Evolutionary conservation across 345 rosid genomes (phyloP).

Genomic region (Populus tremula): DNA sequence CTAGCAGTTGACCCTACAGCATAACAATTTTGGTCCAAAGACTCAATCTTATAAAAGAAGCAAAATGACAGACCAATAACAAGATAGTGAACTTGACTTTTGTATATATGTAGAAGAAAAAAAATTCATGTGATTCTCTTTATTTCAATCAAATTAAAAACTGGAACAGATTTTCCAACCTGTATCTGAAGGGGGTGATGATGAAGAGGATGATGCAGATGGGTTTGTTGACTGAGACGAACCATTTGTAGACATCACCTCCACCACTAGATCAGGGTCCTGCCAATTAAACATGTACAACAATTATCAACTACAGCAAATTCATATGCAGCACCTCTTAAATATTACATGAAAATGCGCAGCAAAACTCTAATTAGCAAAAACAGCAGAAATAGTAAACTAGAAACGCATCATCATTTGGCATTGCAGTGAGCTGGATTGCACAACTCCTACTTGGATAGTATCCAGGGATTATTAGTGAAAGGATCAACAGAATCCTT

Average conservation of each 20-base stretch:
- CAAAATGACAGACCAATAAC: neutral
- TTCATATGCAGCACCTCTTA: neutral
- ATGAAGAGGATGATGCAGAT: slow-evolving; percentile 53
- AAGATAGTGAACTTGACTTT: neutral
- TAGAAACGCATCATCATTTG: neutral
- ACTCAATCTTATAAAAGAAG: slow-evolving; percentile 3
- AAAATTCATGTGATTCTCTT: neutral
- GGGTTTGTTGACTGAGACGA: slow-evolving; percentile 60
- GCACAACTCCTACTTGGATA: too few relatives aligned
- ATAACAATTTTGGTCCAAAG: slow-evolving; percentile 2
- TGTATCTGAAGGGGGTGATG: slow-evolving; percentile 44
- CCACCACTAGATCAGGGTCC: slow-evolving; percentile 90
- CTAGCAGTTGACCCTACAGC: slow-evolving; percentile 66
- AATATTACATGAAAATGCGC: neutral
- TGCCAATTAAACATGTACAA: slow-evolving; percentile 25
- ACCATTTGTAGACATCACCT: slow-evolving; percentile 62
- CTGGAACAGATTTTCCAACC: slow-evolving; percentile 33
- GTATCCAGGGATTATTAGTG: too few relatives aligned
- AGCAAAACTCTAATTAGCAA: neutral
- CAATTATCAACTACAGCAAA: neutral
- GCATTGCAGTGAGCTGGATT: too few relatives aligned
- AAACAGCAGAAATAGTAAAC: neutral
- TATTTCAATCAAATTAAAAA: neutral
- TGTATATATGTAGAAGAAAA: neutral
- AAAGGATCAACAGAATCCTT: too few relatives aligned